Base-by-base conservation (phyloP, 2,329 filamentous ascomycete genomes). In the Colletotrichum sp. region DNA sequence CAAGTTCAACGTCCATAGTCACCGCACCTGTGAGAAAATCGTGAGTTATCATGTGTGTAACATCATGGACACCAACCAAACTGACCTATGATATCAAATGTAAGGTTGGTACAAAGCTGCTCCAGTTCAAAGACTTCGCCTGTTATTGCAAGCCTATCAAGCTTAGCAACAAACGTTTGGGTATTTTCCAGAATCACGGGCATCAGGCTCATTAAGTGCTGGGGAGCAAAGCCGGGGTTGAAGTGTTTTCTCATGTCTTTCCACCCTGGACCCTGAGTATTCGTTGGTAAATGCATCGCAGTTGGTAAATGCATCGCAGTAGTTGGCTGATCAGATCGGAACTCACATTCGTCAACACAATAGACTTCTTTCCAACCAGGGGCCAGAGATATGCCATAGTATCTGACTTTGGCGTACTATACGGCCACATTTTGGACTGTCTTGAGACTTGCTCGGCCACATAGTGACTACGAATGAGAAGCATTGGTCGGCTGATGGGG, bases 211-310 rank as follows among this genome's bases (percentile, higher is more conserved):
- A 83, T 79, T n/a, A 86, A 77, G 38, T 85, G 81, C 66, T 83
- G 81, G 2, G 81, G 82, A 1, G 84, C 80, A 64, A 85, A 86
- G 1, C 82, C 84, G 1, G 81, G 82, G 73, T 82, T 84, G 76
- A 82, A 83, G 31, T 80, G 77, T 69, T 80, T 83, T n/a, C 83
- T 80, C 29, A 76, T 66, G 24, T 70, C 61, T 62, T 77, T 78
- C 78, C 78, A 79, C n/a, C 66, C 61, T 2, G 77, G 63, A 3
- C 71, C 72, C 66, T 77, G 13, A n/a, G 12, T n/a, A 13, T 1
- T 12, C 12, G 31, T 55, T 12, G 1, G 6, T 12, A 21, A 9
- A 15, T 43, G 1, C 15, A 21, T 6, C 12, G 6, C n/a, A 51
- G 12, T 51, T 12, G 1, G 6, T 12, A 21, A 9, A 15, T 43